Evolutionary conservation across 1,139 yeast species (phyloP), one percentile per base, ranked within the genome.

Genomic region (Candida tropicalis): DNA sequence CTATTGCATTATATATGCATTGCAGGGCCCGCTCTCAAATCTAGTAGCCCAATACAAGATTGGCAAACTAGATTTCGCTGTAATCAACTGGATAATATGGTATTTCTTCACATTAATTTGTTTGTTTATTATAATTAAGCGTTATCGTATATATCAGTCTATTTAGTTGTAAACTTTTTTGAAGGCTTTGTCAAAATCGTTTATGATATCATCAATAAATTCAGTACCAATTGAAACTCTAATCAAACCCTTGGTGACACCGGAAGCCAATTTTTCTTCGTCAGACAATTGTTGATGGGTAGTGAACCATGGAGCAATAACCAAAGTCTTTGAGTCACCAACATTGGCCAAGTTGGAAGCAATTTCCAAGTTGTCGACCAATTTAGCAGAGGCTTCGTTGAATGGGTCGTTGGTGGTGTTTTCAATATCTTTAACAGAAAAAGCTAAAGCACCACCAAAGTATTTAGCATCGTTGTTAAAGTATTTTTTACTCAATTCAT

Each of bases 301-400:
- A 41, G 98, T 93, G 69, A 79, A 89, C 75, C 84, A 90, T 52
- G 98, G 99, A 47, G 97, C 91, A 66, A 93, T 91, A 45, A 91
- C 95, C 62, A 93, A 78, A 35, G 98, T 88, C 74, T 91, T 93
- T 41, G 91, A 82, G 62, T 93, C 99, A 62, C 99, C 98, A 46
- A 93, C 97, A 59, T 93, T 93, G 46, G 99, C 98, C 63, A 93
- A 79, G 72, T 90, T 88, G 28, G 96, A 84, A 45, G 96, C 95
- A 46, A 93, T 70, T 66, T 88, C 79, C 65, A 93, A 79, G 53
- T 68, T 70, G 65, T 90, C 97, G 48, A 88, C 97, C 49, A 90
- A 87, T 56, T 73, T 77, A 40, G 91, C 91, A 55, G 95, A 89
- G 37, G 90, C 80, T 53, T 82, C 85, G 54, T 80, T 63, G 70